Conservation (phyloP, 225 moss, liverwort and hornwort species). For the Rhytidiadelphus loreus region DNA sequence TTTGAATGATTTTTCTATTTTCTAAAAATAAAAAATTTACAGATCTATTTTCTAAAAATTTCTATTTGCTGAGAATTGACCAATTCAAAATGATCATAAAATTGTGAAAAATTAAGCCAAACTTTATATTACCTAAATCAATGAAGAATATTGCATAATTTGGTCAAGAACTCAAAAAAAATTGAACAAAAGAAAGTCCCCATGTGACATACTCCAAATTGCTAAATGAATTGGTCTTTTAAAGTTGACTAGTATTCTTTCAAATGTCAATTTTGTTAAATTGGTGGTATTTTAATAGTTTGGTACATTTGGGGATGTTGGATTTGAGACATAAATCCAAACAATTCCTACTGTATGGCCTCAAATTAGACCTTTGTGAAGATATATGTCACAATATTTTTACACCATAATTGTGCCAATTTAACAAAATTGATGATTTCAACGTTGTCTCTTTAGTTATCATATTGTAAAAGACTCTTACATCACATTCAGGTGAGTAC, state of each 20-base stretch:
- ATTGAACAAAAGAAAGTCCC: background rate
- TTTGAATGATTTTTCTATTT: background rate
- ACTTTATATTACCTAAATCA: background rate
- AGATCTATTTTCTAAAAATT: too few relatives aligned
- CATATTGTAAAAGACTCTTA: too few relatives aligned
- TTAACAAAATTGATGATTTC: background rate
- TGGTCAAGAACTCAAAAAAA: background rate
- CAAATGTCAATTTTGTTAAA: background rate
- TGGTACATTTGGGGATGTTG: accelerated
- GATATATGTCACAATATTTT: background rate
- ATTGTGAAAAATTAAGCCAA: background rate
- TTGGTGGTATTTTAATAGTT: background rate
- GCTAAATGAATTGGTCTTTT: background rate
- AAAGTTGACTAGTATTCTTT: background rate
- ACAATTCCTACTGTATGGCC: accelerated
- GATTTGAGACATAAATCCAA: background rate
- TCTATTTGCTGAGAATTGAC: background rate
- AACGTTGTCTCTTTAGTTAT: background rate
- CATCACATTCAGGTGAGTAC: too few relatives aligned
- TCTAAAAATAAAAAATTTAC: too few relatives aligned
- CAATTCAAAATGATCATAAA: background rate
- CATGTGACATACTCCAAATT: accelerated
- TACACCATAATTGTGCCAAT: accelerated
- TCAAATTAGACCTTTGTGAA: background rate
- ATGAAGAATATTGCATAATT: background rate